Conservation (phyloP, 164 flowering plant genomes). For the Stephania japonica region DNA sequence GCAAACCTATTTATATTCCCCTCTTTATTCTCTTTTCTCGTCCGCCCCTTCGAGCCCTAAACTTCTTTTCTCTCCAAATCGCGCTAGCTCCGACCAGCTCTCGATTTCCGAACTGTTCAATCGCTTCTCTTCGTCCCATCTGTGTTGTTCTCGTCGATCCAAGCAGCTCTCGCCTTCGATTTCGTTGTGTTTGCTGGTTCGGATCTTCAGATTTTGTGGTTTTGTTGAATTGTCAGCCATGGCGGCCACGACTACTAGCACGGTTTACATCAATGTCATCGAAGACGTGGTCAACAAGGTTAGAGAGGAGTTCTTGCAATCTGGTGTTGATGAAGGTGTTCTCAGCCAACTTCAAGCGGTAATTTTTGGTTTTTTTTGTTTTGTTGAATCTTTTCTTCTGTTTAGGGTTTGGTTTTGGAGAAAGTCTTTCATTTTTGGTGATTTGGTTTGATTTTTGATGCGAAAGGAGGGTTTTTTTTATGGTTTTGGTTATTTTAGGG, state of each 20-base stretch:
- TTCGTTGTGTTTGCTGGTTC: neutral
- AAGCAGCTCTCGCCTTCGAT: no score
- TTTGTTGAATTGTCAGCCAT: neutral
- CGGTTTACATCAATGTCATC: slow-evolving; percentile 73
- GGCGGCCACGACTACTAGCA: slow-evolving; percentile 49
- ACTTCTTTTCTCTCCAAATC: neutral
- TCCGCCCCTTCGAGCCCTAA: slow-evolving; percentile 22
- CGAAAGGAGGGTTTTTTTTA: neutral
- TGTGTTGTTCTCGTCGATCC: neutral
- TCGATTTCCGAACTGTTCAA: neutral
- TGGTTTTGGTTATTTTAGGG: neutral
- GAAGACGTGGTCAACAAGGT: slow-evolving; percentile 88
- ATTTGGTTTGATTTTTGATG: slow-evolving; percentile 1
- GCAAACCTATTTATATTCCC: slow-evolving; percentile 96
- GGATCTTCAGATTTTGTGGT: neutral
- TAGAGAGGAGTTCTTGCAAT: slow-evolving; percentile 69
- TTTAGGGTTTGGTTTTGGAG: slow-evolving; percentile 8
- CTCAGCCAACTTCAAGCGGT: slow-evolving; percentile 87
- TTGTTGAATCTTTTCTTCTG: neutral
- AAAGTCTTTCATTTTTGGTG: neutral
- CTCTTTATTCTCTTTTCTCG: slow-evolving; percentile 35
- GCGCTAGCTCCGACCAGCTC: neutral
- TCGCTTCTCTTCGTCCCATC: neutral
- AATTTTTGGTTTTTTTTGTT: slow-evolving; percentile 10
- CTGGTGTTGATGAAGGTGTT: slow-evolving; percentile 69